phyloP scores from a whole-genome alignment of 257 asterid genomes.

The Fraxinus cuspidata region DNA sequence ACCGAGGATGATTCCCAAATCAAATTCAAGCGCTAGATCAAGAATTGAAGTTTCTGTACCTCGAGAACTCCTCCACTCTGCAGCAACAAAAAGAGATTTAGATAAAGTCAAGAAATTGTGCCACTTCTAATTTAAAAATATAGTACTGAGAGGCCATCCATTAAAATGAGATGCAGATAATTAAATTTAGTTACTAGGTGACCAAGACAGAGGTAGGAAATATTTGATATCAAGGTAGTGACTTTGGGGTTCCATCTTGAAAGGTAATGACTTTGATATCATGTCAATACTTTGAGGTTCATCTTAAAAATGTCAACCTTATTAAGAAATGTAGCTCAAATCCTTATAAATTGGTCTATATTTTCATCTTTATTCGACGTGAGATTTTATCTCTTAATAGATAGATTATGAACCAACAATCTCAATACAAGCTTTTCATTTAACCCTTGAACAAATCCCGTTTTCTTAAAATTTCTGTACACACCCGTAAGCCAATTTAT shows the following conservation, averaged over 20 bases:
- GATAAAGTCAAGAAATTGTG: slow-evolving; percentile 9
- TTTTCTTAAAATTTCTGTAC: not conserved
- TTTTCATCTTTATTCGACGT: no score
- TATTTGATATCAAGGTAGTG: not conserved
- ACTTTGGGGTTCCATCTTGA: no score
- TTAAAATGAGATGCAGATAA: not conserved
- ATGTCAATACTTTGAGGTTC: no score
- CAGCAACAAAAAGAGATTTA: slow-evolving; percentile 32
- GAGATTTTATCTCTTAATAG: no score
- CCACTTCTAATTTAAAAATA: not conserved
- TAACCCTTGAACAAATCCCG: not conserved
- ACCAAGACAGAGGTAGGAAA: not conserved
- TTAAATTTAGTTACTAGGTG: not conserved
- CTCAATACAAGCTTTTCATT: slow-evolving; percentile 10
- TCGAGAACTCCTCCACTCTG: slow-evolving; percentile 88
- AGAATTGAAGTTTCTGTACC: slow-evolving; percentile 48
- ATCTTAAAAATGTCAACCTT: no score
- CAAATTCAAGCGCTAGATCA: slow-evolving; percentile 23
- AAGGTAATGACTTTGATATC: no score
- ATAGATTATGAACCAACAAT: slow-evolving; percentile 10
- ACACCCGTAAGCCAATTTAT: slow-evolving; percentile 26
- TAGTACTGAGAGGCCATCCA: not conserved
- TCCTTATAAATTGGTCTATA: no score
- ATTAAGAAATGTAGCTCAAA: no score
- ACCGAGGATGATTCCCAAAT: slow-evolving; percentile 9